Evolutionary conservation across 2,329 filamentous ascomycete genomes (phyloP).

Genomic region (Claviceps monticola): DNA sequence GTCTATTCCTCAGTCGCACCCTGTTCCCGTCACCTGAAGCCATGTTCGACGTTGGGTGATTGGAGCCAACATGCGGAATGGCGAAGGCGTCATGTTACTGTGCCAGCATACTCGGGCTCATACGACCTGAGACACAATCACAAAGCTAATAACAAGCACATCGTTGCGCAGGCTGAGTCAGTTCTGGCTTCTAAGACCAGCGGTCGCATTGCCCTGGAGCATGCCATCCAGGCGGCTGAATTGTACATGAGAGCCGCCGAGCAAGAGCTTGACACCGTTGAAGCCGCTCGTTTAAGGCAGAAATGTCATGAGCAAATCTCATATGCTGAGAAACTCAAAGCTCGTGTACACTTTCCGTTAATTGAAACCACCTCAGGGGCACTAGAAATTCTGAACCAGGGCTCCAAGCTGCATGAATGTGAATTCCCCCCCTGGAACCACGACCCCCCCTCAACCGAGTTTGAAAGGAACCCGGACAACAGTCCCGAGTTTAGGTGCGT

Average conservation of each 20-base stretch:
- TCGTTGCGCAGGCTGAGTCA: conserved; percentile 22
- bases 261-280: conserved; percentile 42
- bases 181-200: conserved; percentile 20
- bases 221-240: conserved; percentile 67
- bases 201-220: conserved; percentile 48
- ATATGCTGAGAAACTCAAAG: conserved; percentile 64
- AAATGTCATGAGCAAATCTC: conserved; percentile 59
- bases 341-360: conserved; percentile 4
- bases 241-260: conserved; percentile 65
- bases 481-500: background rate
- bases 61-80: background rate
- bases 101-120: background rate
- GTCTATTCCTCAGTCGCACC: background rate
- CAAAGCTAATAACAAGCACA: background rate
- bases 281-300: conserved; percentile 51
- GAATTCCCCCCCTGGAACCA: conserved; percentile 76
- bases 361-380: background rate
- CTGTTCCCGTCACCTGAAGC: background rate
- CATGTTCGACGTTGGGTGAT: background rate
- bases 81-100: background rate
- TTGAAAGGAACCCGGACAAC: conserved; percentile 24
- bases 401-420: conserved; percentile 69
- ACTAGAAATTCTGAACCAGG: conserved; percentile 48
- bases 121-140: background rate
- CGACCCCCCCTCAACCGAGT: conserved; percentile 46